phyloP scores from a whole-genome alignment of 2,329 filamentous ascomycete genomes.

The Penicillium palitans region DNA sequence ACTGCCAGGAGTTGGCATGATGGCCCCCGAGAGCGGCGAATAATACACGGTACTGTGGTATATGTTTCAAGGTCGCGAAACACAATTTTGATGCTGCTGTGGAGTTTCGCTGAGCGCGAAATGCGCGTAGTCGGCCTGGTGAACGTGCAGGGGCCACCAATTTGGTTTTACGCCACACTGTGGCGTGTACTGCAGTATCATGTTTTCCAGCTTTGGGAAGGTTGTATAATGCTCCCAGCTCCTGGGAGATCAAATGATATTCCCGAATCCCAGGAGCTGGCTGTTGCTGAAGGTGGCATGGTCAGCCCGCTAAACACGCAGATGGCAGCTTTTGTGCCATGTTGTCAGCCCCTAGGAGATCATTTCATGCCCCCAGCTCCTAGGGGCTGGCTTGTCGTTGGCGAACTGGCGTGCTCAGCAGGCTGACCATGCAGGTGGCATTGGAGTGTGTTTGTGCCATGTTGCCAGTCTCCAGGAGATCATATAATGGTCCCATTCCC shows the following conservation, averaged over 20 bases:
- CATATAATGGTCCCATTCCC: not conserved
- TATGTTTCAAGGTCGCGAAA: not conserved
- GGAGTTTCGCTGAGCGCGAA: not conserved
- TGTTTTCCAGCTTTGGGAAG: not conserved
- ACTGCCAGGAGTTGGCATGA: not conserved
- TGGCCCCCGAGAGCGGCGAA: not conserved
- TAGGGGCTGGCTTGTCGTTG: not conserved
- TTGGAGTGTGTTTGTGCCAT: not conserved
- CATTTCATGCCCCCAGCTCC: not conserved
- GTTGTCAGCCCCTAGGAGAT: not conserved
- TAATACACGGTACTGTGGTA: not conserved
- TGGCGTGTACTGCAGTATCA: not conserved
- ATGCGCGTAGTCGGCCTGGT: not conserved
- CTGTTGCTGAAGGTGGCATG: not conserved
- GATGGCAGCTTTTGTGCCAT: not conserved
- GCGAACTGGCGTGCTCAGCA: not conserved
- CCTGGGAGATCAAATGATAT: not conserved
- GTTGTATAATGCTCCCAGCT: not conserved
- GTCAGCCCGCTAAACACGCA: no score
- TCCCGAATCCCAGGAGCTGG: not conserved
- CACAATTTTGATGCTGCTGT: not conserved
- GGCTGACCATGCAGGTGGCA: not conserved
- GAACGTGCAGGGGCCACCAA: not conserved
- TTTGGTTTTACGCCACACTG: not conserved
- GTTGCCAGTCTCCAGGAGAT: not conserved